Percentiles rank a stretch among this genome's conserved stretches.
phyloP scores from a whole-genome alignment of 2,329 filamentous ascomycete genomes.

The Curvularia sp. region DNA sequence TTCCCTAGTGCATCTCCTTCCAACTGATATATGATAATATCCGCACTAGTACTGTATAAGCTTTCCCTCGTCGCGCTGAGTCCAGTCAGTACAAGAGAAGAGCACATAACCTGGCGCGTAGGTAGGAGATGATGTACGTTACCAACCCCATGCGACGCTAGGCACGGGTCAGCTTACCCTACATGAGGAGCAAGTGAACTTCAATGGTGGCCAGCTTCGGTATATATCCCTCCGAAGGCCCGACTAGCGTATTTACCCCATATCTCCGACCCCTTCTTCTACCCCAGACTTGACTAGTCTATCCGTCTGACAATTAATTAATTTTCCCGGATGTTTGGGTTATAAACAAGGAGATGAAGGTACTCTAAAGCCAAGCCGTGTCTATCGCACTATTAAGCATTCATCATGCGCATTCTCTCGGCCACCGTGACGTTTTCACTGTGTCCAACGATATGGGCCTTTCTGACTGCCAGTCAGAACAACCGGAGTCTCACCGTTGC shows the following conservation, averaged over 20 bases:
- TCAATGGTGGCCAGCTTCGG: conserved; percentile 19
- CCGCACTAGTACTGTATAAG: no score
- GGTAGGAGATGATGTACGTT: no score
- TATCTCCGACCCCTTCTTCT: conserved; percentile 22
- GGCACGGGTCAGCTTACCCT: not conserved
- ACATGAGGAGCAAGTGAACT: not conserved
- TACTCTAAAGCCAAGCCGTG: conserved; percentile 5
- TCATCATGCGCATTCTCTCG: conserved; percentile 24
- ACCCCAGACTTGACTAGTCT: conserved; percentile 25
- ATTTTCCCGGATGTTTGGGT: conserved; percentile 30
- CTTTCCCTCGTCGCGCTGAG: no score
- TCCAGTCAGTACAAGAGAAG: not conserved
- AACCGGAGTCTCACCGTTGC: conserved; percentile 47
- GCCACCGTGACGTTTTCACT: conserved; percentile 20
- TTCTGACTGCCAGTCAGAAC: conserved; percentile 29
- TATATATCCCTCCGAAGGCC: conserved; percentile 24
- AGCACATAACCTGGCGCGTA: not conserved
- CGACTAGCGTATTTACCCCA: conserved; percentile 18
- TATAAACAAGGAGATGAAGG: conserved; percentile 20
- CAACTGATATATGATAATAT: no score
- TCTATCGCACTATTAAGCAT: not conserved
- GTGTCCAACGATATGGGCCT: conserved; percentile 21
- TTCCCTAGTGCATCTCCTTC: not conserved
- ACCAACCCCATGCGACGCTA: not conserved
- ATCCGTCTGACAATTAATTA: conserved; percentile 18